A percentile compares a stretch with the other conserved stretches of the same genome.
These are phyloP conservation scores for Fusarium sambucinum DNA, from an alignment of 2,329 filamentous ascomycete genomes.

Conservation along the genomic window DNA sequence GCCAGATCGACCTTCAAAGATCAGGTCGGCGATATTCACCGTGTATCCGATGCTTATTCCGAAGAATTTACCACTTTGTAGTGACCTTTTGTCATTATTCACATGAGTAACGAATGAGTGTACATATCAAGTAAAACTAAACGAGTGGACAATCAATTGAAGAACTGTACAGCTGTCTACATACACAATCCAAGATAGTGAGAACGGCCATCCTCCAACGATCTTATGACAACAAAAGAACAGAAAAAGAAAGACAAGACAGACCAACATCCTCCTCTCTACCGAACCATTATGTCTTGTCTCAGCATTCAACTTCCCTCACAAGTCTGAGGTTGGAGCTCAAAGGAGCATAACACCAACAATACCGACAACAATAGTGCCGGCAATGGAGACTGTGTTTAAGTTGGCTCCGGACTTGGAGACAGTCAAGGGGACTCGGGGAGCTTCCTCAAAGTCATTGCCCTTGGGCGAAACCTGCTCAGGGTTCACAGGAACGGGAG, in stretches of 20 bases:
- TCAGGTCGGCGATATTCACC: constrained; percentile 13
- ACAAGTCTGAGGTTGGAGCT: not conserved
- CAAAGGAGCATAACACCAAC: constrained; percentile 32
- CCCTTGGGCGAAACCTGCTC: constrained; percentile 6
- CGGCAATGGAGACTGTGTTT: constrained; percentile 25
- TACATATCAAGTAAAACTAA: constrained; percentile 3
- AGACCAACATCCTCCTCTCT: not conserved
- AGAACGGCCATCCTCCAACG: constrained; percentile 9
- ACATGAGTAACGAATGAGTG: not conserved
- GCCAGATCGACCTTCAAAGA: constrained; percentile 15
- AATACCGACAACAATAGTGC: constrained; percentile 31
- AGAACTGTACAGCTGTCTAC: constrained; percentile 17
- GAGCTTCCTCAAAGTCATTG: not conserved
- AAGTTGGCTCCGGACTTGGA: constrained; percentile 36
- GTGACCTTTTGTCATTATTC: constrained; percentile 13
- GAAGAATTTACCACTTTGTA: constrained; percentile 10
- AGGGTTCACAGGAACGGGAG: constrained; percentile 20
- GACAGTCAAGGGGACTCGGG: constrained; percentile 31
- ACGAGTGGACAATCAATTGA: constrained; percentile 35
- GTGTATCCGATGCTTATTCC: constrained; percentile 30
- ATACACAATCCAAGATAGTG: constrained; percentile 4
- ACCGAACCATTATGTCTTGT: not conserved
- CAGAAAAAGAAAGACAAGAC: not conserved
- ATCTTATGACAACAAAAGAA: constrained; percentile 10
- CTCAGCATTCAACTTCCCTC: not conserved